Evolutionary conservation across 257 asterid genomes (phyloP).

Genomic region (Solanum medicagineum): DNA sequence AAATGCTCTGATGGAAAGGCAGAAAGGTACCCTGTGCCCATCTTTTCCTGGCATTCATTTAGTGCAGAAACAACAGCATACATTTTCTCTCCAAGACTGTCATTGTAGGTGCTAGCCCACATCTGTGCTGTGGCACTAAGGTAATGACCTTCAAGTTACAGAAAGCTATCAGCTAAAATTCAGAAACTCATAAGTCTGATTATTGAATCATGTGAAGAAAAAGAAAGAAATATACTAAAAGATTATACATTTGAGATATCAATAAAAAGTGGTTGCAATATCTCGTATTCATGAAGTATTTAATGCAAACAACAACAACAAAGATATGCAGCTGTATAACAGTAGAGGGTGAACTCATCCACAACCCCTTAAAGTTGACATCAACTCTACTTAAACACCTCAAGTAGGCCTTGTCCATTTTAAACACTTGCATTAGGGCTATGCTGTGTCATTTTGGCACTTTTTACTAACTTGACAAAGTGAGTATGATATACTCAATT

Average conservation of each 20-base stretch:
- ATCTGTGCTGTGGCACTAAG: slow-evolving; percentile 82
- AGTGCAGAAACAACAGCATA: slow-evolving; percentile 40
- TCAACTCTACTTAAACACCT: background rate
- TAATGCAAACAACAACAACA: background rate
- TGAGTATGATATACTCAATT: background rate
- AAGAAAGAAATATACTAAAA: background rate
- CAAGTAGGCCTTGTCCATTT: background rate
- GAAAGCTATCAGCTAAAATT: background rate
- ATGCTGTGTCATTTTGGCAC: background rate
- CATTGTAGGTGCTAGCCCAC: slow-evolving; percentile 93
- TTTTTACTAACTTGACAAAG: background rate
- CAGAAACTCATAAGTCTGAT: background rate
- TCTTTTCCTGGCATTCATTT: slow-evolving; percentile 46
- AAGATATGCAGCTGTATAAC: background rate
- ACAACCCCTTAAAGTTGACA: too few relatives aligned
- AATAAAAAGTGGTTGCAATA: background rate
- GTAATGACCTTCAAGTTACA: slow-evolving; percentile 49
- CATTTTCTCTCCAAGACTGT: slow-evolving; percentile 44
- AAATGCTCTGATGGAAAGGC: slow-evolving; percentile 70
- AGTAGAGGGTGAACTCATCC: too few relatives aligned
- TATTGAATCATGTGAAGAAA: background rate
- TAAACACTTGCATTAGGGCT: background rate
- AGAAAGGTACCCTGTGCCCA: slow-evolving; percentile 79
- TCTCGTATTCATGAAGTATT: background rate
- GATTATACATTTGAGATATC: background rate